A percentile compares a stretch with the other conserved stretches of the same genome.
Conservation (phyloP, 345 rosid genomes). For the Geranium rotundifolium region DNA sequence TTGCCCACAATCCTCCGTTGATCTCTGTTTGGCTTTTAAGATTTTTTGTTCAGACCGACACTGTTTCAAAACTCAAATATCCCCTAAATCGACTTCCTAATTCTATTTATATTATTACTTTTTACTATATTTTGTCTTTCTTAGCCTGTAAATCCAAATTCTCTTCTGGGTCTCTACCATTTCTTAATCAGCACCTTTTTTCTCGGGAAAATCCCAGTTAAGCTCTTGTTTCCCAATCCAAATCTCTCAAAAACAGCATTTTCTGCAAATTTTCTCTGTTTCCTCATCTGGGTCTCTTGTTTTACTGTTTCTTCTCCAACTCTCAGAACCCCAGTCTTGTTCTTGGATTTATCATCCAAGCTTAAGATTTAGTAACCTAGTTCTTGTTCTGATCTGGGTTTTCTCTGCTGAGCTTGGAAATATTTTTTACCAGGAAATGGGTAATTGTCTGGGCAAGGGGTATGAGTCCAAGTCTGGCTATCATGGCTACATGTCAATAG, state of each 20-base stretch:
- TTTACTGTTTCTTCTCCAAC: background rate
- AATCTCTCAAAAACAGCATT: background rate
- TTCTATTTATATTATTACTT: no score
- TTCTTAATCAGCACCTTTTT: background rate
- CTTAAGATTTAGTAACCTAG: background rate
- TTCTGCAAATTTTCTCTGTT: background rate
- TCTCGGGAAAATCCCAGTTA: background rate
- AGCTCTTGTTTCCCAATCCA: background rate
- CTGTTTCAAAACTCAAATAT: no score
- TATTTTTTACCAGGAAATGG: conserved; percentile 25
- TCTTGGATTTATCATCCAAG: background rate
- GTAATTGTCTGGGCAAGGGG: conserved; percentile 42
- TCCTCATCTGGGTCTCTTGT: conserved; percentile 8
- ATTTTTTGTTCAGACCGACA: no score
- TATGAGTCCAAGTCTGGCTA: background rate
- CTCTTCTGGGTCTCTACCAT: background rate
- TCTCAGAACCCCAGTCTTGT: background rate
- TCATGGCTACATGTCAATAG: background rate
- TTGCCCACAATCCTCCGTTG: no score
- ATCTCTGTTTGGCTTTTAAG: no score
- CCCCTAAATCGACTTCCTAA: no score
- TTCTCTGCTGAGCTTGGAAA: background rate
- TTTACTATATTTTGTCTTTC: background rate
- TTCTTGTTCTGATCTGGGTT: background rate
- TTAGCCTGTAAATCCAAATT: background rate